Conservation (phyloP, 2,329 filamentous ascomycete species). For the Fusarium tanahbumbuense region DNA sequence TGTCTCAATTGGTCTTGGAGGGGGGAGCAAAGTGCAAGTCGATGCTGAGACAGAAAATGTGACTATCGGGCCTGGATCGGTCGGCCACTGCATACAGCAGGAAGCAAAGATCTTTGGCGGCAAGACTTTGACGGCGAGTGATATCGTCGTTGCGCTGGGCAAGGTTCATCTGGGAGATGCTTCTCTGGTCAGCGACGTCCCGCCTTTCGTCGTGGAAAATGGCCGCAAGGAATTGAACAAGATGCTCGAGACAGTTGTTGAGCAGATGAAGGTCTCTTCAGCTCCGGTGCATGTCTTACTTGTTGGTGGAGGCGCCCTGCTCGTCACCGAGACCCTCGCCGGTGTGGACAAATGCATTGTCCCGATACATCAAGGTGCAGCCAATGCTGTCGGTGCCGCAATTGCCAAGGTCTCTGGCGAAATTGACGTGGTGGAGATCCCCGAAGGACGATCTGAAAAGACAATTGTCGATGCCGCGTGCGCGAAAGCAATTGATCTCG, state of each 20-base stretch:
- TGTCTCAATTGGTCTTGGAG: conserved; percentile 67
- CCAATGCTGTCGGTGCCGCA: conserved; percentile 71
- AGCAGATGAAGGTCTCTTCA: conserved; percentile 67
- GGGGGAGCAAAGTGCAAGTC: conserved; percentile 56
- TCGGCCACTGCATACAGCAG: conserved; percentile 62
- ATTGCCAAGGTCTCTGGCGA: conserved; percentile 66
- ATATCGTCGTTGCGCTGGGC: conserved; percentile 59
- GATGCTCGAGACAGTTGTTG: conserved; percentile 63
- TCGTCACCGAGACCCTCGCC: conserved; percentile 60
- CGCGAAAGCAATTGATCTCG: conserved; percentile 49
- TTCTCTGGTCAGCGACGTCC: conserved; percentile 44
- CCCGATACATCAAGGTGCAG: conserved; percentile 65
- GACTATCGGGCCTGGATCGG: conserved; percentile 66
- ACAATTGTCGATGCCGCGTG: conserved; percentile 55
- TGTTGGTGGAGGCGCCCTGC: conserved; percentile 67
- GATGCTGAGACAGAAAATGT: conserved; percentile 45
- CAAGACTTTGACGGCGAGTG: conserved; percentile 62
- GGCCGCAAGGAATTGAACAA: conserved; percentile 54
- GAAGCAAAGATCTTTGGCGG: conserved; percentile 66
- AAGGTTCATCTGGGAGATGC: conserved; percentile 49
- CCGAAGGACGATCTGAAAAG: conserved; percentile 54
- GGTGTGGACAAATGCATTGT: conserved; percentile 63
- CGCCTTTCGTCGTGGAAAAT: conserved; percentile 33
- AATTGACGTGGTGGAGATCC: conserved; percentile 63
- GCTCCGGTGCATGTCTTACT: conserved; percentile 64